Conservation (phyloP, 106 monocot genomes). For the Dendrobium nobile region DNA sequence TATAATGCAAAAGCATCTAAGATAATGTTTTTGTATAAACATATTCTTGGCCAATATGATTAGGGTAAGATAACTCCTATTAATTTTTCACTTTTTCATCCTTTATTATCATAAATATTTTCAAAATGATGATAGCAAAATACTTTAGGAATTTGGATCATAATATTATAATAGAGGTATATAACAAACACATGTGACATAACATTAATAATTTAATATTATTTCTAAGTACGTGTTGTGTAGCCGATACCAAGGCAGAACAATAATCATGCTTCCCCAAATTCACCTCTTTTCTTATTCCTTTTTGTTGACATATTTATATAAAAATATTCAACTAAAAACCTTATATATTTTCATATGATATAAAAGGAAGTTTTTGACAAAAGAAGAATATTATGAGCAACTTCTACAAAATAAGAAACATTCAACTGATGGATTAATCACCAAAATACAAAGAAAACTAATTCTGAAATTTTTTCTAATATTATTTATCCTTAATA, state of each 20-base stretch:
- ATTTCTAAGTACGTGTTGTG: neutral
- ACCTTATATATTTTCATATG: neutral
- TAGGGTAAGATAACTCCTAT: no score
- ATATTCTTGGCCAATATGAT: no score
- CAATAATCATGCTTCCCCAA: neutral
- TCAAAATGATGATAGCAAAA: neutral
- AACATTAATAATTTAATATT: neutral
- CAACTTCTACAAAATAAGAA: neutral
- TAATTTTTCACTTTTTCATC: no score
- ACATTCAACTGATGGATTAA: neutral
- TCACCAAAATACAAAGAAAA: neutral
- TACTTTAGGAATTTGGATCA: neutral
- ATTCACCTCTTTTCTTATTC: neutral
- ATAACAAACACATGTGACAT: neutral
- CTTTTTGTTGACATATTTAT: neutral
- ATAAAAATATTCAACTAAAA: neutral
- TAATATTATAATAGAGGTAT: neutral
- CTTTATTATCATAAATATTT: neutral
- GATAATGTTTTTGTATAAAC: no score
- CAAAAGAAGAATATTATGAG: neutral
- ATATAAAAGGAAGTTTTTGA: neutral
- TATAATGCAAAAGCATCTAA: no score
- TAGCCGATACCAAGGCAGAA: neutral
- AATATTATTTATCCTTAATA: neutral
- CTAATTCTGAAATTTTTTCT: neutral